Evolutionary conservation across 139 green algal species (phyloP).

Genomic region (Chlamydomonas asymmetrica): DNA sequence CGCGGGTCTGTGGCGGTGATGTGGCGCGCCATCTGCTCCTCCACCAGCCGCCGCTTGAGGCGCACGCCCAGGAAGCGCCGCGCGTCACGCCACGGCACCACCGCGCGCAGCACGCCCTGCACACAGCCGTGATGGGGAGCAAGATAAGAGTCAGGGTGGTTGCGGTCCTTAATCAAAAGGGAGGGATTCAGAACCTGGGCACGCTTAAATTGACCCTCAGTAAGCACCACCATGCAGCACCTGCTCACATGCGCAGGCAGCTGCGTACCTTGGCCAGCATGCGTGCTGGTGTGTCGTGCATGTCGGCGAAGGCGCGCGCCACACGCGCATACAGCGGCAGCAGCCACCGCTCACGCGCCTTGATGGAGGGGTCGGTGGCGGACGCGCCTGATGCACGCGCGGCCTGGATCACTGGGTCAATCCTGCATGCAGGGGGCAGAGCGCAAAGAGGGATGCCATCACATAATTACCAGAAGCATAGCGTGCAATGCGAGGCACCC

Average conservation of each 20-base stretch:
- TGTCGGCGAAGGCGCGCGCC: conserved; percentile 90
- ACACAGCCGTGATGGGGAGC: background rate
- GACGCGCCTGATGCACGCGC: conserved; percentile 44
- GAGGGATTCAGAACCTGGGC: background rate
- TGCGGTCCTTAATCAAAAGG: background rate
- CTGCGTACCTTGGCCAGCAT: conserved; percentile 79
- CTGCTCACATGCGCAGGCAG: background rate
- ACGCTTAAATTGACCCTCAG: background rate
- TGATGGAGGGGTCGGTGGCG: conserved; percentile 47
- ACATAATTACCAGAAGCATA: background rate
- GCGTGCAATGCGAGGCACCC: background rate
- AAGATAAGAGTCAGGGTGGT: background rate
- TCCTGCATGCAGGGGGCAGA: conserved; percentile 18
- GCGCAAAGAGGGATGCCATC: background rate
- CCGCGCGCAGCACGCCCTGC: conserved; percentile 79
- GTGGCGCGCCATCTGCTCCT: conserved; percentile 68
- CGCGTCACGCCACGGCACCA: conserved; percentile 86
- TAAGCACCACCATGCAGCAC: background rate
- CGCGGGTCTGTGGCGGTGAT: conserved; percentile 49
- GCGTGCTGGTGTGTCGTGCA: conserved; percentile 95
- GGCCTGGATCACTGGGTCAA: conserved; percentile 73
- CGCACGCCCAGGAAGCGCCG: conserved; percentile 83
- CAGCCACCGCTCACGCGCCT: conserved; percentile 71
- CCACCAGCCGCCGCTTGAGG: conserved; percentile 73
- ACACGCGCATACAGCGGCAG: conserved; percentile 83